Percentiles rank a stretch among this genome's conserved stretches.
Conservation (phyloP, 257 asterid genomes). For the Salvia splendens region DNA sequence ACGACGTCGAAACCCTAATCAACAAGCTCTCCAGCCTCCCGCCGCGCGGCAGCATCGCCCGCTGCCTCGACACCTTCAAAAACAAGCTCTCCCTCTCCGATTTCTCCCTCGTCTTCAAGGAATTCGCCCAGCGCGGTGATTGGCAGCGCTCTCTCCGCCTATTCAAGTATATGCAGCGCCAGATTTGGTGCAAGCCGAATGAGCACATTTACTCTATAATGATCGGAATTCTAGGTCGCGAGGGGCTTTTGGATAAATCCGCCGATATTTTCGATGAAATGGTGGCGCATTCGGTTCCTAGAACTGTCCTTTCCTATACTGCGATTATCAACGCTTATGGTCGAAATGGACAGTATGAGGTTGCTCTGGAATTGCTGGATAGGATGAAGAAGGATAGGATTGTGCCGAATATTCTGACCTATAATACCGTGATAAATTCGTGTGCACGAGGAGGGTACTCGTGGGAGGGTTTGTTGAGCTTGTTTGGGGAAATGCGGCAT, state of each 20-base stretch:
- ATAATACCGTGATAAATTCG: slow-evolving; percentile 80
- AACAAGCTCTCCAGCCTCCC: slow-evolving; percentile 95
- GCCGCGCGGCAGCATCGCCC: slow-evolving; percentile 98
- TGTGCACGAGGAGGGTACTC: slow-evolving; percentile 92
- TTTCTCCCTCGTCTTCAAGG: slow-evolving; percentile 74
- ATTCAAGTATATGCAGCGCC: slow-evolving; percentile 95
- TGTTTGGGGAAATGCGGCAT: slow-evolving; percentile 96
- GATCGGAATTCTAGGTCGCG: slow-evolving; percentile 83
- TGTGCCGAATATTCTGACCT: slow-evolving; percentile 80
- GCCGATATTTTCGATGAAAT: slow-evolving; percentile 85
- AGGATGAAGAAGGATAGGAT: slow-evolving; percentile 79
- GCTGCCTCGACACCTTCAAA: slow-evolving; percentile 83
- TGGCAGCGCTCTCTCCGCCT: slow-evolving; percentile 98
- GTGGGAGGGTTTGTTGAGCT: slow-evolving; percentile 92
- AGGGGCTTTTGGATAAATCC: slow-evolving; percentile 81
- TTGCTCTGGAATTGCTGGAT: slow-evolving; percentile 63
- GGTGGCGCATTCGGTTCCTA: slow-evolving; percentile 58
- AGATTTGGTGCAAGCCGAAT: slow-evolving; percentile 93
- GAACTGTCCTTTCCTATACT: slow-evolving; percentile 76
- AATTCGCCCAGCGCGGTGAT: slow-evolving; percentile 85
- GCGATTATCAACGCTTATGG: slow-evolving; percentile 90
- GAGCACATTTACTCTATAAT: slow-evolving; percentile 82
- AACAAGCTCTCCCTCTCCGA: slow-evolving; percentile 91
- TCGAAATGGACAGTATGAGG: slow-evolving; percentile 76
- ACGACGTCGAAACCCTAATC: slow-evolving; percentile 94